Evolutionary conservation across 2,329 filamentous ascomycete species (phyloP).

Genomic region (Didymella segeticola): DNA sequence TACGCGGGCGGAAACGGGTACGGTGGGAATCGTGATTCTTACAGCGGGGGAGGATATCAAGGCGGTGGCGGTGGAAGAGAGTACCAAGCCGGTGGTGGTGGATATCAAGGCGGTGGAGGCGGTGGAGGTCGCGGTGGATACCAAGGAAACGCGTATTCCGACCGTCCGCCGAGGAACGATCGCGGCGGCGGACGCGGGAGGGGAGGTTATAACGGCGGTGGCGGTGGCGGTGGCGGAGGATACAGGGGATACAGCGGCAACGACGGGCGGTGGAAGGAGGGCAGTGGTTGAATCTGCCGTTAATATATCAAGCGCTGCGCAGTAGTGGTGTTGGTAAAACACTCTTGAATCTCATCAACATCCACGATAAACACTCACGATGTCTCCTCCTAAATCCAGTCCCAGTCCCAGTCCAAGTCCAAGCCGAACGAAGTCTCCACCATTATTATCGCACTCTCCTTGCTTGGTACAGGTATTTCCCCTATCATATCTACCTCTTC

Average conservation of each 20-base stretch:
- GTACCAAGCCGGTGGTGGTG: constrained; percentile 29
- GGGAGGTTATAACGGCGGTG: constrained; percentile 34
- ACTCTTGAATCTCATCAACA: no score
- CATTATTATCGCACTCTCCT: no score
- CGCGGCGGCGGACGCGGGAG: constrained; percentile 28
- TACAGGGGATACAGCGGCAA: background rate
- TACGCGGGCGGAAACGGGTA: constrained; percentile 21
- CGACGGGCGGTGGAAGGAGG: constrained; percentile 5
- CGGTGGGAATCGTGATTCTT: constrained; percentile 27
- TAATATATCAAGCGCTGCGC: no score
- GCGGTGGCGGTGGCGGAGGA: constrained; percentile 12
- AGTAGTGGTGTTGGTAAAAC: no score
- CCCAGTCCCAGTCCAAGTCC: no score
- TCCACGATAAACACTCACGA: no score
- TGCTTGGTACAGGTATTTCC: no score
- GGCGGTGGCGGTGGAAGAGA: constrained; percentile 13
- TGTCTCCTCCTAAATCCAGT: no score
- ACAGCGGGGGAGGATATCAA: constrained; percentile 25
- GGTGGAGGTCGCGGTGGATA: constrained; percentile 26
- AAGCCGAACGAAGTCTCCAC: no score
- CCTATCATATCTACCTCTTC: no score
- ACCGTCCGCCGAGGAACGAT: constrained; percentile 27
- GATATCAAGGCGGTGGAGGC: constrained; percentile 28
- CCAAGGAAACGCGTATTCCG: constrained; percentile 30
- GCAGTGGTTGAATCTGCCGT: no score